Percentiles rank a stretch among this genome's conserved stretches.
phyloP scores from a whole-genome alignment of 352 stramenopile genomes.

The Blastocystis sp. region DNA sequence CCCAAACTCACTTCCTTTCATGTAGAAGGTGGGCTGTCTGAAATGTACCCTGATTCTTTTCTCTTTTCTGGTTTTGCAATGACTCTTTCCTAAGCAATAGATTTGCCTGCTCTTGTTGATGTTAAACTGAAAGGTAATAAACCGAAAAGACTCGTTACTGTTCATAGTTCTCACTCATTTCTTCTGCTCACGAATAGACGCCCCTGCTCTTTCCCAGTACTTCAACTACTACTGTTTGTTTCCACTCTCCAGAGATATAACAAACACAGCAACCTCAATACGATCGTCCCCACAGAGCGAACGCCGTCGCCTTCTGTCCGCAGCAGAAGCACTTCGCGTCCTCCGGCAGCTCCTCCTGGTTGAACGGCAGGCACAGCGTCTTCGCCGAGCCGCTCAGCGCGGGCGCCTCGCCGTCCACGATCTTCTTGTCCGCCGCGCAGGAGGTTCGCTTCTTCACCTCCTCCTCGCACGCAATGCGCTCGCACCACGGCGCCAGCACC shows the following conservation, averaged over 20 bases:
- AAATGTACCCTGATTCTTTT: no score
- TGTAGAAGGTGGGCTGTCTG: no score
- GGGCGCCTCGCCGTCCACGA: conserved; percentile 75
- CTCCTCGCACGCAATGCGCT: conserved; percentile 84
- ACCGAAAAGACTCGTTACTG: no score
- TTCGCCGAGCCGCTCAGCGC: conserved; percentile 87
- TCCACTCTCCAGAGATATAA: not conserved
- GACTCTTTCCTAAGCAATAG: no score
- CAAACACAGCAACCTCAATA: conserved; percentile 76
- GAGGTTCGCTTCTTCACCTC: conserved; percentile 84
- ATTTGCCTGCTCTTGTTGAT: no score
- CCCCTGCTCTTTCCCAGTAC: no score
- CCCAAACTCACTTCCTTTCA: no score
- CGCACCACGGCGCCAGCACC: conserved; percentile 91
- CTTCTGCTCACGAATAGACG: no score
- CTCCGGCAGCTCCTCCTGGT: conserved; percentile 84
- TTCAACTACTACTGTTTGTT: no score
- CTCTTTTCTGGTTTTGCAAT: no score
- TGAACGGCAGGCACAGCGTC: conserved; percentile 96
- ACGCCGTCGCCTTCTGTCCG: conserved; percentile 89
- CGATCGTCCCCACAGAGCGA: conserved; percentile 85
- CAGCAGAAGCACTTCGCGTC: conserved; percentile 93
- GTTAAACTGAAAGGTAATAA: no score
- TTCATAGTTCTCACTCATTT: no score
- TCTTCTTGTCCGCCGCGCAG: conserved; percentile 76